Percentiles rank a stretch among this genome's conserved stretches.
Conservation (phyloP, 345 rosid genomes). For the Citrus hindsii region DNA sequence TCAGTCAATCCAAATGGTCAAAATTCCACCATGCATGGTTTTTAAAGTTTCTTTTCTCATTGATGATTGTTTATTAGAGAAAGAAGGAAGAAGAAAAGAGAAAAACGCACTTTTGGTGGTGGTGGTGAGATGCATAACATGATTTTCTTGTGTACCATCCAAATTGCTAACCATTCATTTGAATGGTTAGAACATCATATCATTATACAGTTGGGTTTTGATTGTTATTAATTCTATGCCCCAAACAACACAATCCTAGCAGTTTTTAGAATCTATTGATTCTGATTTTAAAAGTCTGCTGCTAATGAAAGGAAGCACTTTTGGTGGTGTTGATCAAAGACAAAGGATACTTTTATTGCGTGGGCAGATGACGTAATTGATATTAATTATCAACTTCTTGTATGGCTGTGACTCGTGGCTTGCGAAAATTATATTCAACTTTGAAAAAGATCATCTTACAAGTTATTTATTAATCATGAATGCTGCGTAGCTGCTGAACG, state of each 20-base stretch:
- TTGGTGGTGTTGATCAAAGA: neutral
- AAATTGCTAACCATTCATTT: neutral
- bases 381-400: no score
- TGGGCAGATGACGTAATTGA: neutral
- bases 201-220: neutral
- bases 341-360: neutral
- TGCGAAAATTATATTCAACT: neutral
- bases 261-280: neutral
- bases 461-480: no score
- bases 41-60: neutral
- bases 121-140: neutral
- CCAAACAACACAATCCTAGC: neutral
- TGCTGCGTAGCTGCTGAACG: no score
- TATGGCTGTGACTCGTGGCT: neutral
- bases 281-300: neutral
- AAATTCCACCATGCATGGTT: neutral
- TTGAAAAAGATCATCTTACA: no score
- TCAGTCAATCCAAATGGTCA: neutral
- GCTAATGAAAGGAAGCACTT: neutral
- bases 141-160: neutral
- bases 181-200: neutral
- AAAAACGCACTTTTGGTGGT: neutral
- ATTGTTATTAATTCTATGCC: no score
- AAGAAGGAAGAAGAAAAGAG: neutral
- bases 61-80: neutral